phyloP scores from a whole-genome alignment of 2,329 filamentous ascomycete genomes.

The Hortaea sp. region DNA sequence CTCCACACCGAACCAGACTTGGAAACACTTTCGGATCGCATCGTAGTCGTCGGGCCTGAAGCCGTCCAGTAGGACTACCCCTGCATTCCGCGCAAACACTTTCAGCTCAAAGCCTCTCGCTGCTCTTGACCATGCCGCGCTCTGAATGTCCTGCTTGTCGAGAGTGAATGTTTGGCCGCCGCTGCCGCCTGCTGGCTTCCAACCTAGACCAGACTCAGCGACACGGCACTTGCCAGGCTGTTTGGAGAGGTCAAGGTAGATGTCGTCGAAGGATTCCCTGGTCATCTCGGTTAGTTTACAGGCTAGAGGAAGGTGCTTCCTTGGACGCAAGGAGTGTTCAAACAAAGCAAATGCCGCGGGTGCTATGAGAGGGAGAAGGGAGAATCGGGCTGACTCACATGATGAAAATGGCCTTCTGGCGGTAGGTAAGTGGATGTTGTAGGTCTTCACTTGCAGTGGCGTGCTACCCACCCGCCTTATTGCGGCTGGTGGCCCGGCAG shows the following conservation, averaged over 20 bases:
- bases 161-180: conserved; percentile 82
- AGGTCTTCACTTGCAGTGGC: too few relatives aligned
- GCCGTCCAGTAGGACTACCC: conserved; percentile 86
- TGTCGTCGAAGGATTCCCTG: conserved; percentile 92
- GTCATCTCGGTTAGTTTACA: conserved; percentile 7
- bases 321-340: too few relatives aligned
- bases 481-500: too few relatives aligned
- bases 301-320: too few relatives aligned
- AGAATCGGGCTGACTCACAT: too few relatives aligned
- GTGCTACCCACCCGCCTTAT: too few relatives aligned
- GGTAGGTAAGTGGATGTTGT: too few relatives aligned
- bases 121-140: conserved; percentile 89
- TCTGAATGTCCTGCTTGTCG: conserved; percentile 72
- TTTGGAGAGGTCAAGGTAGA: conserved; percentile 91
- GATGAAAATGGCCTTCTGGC: too few relatives aligned
- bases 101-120: conserved; percentile 90
- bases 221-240: conserved; percentile 89
- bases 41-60: conserved; percentile 93
- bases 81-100: conserved; percentile 72
- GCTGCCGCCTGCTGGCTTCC: conserved; percentile 68
- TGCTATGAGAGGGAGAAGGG: too few relatives aligned
- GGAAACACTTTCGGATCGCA: conserved; percentile 83
- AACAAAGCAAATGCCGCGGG: too few relatives aligned
- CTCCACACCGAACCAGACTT: conserved; percentile 93
- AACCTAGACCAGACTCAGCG: conserved; percentile 86